Base-by-base conservation (phyloP, 495 filamentous ascomycete genomes). In the Neurospora sp. region DNA sequence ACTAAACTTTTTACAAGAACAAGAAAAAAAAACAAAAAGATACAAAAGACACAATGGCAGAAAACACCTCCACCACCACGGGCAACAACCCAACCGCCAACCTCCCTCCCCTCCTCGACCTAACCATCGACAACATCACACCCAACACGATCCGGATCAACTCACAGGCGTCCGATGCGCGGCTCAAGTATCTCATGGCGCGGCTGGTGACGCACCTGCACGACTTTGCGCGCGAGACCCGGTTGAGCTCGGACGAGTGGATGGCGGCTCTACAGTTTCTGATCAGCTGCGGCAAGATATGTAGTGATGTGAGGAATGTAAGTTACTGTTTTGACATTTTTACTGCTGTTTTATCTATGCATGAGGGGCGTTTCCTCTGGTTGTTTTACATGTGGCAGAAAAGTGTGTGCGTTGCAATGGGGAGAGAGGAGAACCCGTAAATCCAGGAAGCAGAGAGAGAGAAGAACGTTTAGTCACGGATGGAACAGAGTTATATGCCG, bases 51-150 rank as follows among this genome's bases (percentile, higher is more conserved):
- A 66, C 38, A 2, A 70, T 41, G 44, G 48, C 69, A 20, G 27
- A 71, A 23, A 69, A 69, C 42, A 27, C 27, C 27, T 1, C 1
- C 27, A 27, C 27, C 27, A 27, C 27, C 27, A 27, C 27, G 27
- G 27, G 27, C 27, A 46, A 23, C 69, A 69, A 31, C 72, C 76
- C 39, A 44, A 76, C 23, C 23, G 71, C 37, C 72, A 72, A 73
- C 10, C 79, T 75, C 38, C 84, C 84, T 16, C 70, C 75, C 14
- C 79, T 93, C 83, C 91, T 90, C 77, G 87, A 94, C 82, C 85
- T 94, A 40, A 94, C 90, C 14, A 89, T 89, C 75, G 92, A 94
- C 76, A 94, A 94, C 81, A 94, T 96, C 84, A 95, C 93, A 73
- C 86, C 89, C 41, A 94, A 94, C 78, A 89, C 89, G 31, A 86